These are phyloP conservation scores for Alternaria infectoria DNA, from an alignment of 2,329 filamentous ascomycete species.

Conservation along the genomic window DNA sequence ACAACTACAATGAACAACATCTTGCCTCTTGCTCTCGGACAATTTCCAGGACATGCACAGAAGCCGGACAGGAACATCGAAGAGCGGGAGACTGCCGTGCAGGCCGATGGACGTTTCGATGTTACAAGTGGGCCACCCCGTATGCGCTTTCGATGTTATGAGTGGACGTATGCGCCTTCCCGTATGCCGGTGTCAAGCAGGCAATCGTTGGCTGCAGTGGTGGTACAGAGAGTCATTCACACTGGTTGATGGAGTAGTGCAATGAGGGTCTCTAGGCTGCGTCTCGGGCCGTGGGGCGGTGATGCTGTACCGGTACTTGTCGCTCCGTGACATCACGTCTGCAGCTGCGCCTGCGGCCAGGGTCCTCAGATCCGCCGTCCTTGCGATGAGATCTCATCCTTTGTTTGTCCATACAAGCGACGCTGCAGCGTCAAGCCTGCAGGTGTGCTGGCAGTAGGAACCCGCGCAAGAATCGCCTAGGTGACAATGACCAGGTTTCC, in stretches of 20 bases:
- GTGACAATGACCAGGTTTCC: slow-evolving; percentile 39
- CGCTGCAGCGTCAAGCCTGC: slow-evolving; percentile 33
- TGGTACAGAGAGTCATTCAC: slow-evolving; percentile 35
- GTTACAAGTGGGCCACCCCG: slow-evolving; percentile 19
- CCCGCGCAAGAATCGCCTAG: slow-evolving; percentile 21
- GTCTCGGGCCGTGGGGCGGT: slow-evolving; percentile 20
- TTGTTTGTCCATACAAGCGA: slow-evolving; percentile 38
- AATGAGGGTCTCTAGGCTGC: slow-evolving; percentile 22
- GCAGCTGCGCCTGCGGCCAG: slow-evolving; percentile 7
- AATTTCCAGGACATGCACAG: slow-evolving; percentile 26
- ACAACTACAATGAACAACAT: background rate
- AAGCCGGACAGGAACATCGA: slow-evolving; percentile 23
- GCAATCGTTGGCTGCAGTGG: slow-evolving; percentile 31
- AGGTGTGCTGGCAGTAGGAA: slow-evolving; percentile 43
- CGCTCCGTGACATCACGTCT: slow-evolving; percentile 23
- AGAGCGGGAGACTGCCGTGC: background rate
- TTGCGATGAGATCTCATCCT: slow-evolving; percentile 18
- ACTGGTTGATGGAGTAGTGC: slow-evolving; percentile 19
- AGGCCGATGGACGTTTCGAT: slow-evolving; percentile 9
- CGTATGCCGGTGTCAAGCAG: slow-evolving; percentile 19
- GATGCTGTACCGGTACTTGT: slow-evolving; percentile 13
- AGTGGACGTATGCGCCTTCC: slow-evolving; percentile 32
- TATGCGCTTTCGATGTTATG: slow-evolving; percentile 1
- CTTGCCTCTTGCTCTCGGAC: background rate
- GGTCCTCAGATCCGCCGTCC: slow-evolving; percentile 2